A percentile compares a stretch with the other conserved stretches of the same genome.
These are phyloP conservation scores for Rutstroemia sydowiana DNA, from an alignment of 2,329 filamentous ascomycete genomes.

Conservation along the genomic window DNA sequence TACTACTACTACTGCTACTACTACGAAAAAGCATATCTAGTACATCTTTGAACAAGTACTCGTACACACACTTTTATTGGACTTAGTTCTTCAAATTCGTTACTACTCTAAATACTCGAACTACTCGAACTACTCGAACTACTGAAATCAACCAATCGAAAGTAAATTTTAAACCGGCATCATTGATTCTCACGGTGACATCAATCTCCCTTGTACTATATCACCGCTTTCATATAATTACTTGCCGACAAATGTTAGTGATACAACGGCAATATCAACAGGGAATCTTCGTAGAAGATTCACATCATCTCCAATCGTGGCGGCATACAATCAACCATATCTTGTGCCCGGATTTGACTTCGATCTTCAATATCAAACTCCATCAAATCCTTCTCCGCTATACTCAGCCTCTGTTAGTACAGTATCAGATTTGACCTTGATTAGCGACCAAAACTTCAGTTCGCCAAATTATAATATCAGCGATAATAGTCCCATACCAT, in stretches of 20 bases:
- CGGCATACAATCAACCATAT: constrained; percentile 25
- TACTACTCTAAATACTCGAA: no score
- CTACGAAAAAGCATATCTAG: no score
- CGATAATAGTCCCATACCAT: constrained; percentile 20
- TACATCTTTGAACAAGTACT: no score
- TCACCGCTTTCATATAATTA: background rate
- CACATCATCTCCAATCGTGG: constrained; percentile 29
- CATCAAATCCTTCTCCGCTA: constrained; percentile 18
- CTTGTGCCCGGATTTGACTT: constrained; percentile 25
- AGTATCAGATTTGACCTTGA: constrained; percentile 24
- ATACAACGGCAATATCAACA: constrained; percentile 10
- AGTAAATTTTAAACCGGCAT: background rate
- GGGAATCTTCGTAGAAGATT: constrained; percentile 21
- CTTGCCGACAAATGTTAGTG: constrained; percentile 20
- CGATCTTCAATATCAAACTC: constrained; percentile 23
- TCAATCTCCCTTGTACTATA: background rate
- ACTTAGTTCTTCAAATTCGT: background rate
- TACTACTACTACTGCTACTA: no score
- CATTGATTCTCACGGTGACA: background rate
- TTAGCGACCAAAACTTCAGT: constrained; percentile 25
- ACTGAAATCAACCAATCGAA: background rate
- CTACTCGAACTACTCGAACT: background rate
- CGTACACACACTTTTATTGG: background rate
- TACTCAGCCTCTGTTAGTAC: constrained; percentile 23
- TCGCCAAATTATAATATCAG: constrained; percentile 15